Percentiles rank a stretch among this genome's conserved stretches.
These are phyloP conservation scores for Trichosporon asahii DNA, from an alignment of 1,284 basidiomycete species.

Conservation along the genomic window DNA sequence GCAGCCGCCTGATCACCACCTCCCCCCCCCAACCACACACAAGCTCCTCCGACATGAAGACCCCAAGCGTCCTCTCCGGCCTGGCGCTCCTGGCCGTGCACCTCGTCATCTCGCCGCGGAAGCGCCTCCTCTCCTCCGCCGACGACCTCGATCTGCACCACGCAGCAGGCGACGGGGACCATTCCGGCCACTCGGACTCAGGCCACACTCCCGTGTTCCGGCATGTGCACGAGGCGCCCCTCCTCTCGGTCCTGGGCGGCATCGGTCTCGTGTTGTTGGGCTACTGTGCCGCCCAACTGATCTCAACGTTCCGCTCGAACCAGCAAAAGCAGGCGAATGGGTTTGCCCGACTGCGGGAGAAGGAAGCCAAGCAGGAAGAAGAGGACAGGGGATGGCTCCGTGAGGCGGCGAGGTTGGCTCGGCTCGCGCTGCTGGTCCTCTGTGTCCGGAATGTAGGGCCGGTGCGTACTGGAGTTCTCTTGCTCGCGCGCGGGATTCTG, in stretches of 20 bases:
- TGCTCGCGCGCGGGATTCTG: not conserved
- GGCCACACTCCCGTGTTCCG: not conserved
- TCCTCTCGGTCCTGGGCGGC: not conserved
- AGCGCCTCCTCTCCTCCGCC: not conserved
- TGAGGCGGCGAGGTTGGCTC: not conserved
- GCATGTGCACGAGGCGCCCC: conserved; percentile 4
- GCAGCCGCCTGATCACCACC: not conserved
- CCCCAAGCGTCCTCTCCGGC: not conserved
- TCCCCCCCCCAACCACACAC: not conserved
- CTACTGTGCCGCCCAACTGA: not conserved
- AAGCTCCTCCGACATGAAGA: not conserved
- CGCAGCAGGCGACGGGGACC: not conserved
- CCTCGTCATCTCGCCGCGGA: not conserved
- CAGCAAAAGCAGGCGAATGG: not conserved
- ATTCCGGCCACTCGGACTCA: not conserved
- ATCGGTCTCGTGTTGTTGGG: not conserved
- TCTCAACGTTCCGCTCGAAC: not conserved
- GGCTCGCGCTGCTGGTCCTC: not conserved
- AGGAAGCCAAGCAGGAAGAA: not conserved
- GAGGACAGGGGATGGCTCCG: not conserved
- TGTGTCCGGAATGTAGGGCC: not conserved
- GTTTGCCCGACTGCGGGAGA: not conserved
- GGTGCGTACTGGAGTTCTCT: not conserved
- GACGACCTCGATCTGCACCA: conserved; percentile 4
- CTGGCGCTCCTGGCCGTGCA: not conserved